Base-by-base conservation (phyloP, 106 monocot genomes). In the Acorus calamus region DNA sequence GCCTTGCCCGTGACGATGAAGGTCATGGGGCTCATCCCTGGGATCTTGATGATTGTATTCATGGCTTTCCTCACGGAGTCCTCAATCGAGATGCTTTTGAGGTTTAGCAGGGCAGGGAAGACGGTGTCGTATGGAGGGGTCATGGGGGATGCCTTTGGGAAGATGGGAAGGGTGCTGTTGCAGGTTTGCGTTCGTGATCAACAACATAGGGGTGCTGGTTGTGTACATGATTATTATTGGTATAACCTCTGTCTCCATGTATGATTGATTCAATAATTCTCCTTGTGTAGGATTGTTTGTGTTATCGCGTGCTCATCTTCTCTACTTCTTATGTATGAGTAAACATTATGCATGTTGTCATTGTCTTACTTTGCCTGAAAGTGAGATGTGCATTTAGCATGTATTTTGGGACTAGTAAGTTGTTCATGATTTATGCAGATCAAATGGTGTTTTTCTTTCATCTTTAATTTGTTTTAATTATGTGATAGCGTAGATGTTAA, bases 171-270 rank as follows among this genome's bases (percentile, higher is more conserved):
- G 81, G 71, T 73, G 62, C 75, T 89, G 59, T 68, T 87, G 51
- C 94, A 94, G 69, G 50, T 80, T 28, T 89, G 86, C 64, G 82
- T 94, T 94, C n/a, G 75, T 87, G 66, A 48, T 90, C 43, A 94
- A 87, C 65, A 94, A 87, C 60, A 41, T 82, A 7, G 94, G 89
- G 2, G 82, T 87, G 14, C 68, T 89, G 68, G 66, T 94, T 41
- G 94, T 94, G 4, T 94, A 94, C 78, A 82, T 94, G 86, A 94
- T 94, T 55, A 87, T 94, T 46, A 94, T 94, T 45, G 89, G 94
- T 94, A 87, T 60, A 8, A 5, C 4, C 11, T 61, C 47, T 53
- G 0, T 8, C 10, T 10, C 11, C 9, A 8, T 42, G 49, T 4
- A 7, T 6, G 7, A 7, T 63, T 9, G 7, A 52, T 56, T 61